Base-by-base conservation (phyloP, 225 moss, liverwort and hornwort species). In the Sphagnum contortum region DNA sequence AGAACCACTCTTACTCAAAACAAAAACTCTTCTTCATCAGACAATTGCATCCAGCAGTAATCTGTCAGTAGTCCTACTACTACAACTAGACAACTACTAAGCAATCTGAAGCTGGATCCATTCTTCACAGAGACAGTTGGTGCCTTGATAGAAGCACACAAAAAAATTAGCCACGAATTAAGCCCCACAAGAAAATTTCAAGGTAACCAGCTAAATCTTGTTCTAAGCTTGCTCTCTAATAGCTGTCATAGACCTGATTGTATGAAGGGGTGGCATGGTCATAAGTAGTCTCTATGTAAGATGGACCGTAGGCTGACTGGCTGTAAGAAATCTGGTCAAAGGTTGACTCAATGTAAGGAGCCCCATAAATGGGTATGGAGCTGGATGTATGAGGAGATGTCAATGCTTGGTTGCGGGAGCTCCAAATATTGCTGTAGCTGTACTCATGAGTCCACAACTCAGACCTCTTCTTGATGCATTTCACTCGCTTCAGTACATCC, bases 241-340 rank as follows among this genome's bases (percentile, higher is more conserved):
- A 59, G n/a, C 9, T 8, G 58, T 59, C 58, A n/a, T 59, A 59
- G 58, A 59, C 5, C 29, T 59, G 58, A n/a, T 59, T 59, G 58
- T 59, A 59, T 8, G 58, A 59, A 5, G 58, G 58, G 9, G n/a
- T 44, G 7, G 7, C 5, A 5, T 59, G 5, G 58, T 12, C n/a
- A n/a, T 59, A 59, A 44, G 58, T 59, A 5, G 58, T 59, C 58
- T 59, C 58, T 6, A 59, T 59, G 58, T 59, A 59, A 5, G 58
- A 8, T 8, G 58, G 58, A 5, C n/a, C 29, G 2, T 8, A 59
- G n/a, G 58, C 58, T 5, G 58, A 59, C 58, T 59, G 58, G n/a
- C 58, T 59, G 58, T 59, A 59, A 6, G 58, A 59, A 8, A 12
- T n/a, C n/a, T n/a, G 58, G 12, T 59, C 58, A 44, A 59, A 59